Evolutionary conservation across 2,329 filamentous ascomycete genomes (phyloP), one percentile per base, ranked within the genome.

Genomic region (Aspergillus texensis): DNA sequence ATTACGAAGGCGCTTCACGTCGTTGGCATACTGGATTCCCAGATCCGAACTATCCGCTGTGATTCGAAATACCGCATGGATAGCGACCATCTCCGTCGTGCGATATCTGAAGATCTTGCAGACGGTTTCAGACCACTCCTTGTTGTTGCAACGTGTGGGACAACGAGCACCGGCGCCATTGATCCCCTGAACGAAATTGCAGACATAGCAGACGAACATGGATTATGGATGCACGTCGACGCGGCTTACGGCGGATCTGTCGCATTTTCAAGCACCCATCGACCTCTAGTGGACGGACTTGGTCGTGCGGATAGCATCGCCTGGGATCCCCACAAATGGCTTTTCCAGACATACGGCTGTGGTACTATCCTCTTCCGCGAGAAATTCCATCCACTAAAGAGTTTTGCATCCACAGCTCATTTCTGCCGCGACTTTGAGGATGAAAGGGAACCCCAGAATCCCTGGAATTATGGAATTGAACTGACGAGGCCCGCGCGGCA

Each of bases 291-390:
- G 3, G 21, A 62, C 28, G 71, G 66, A 24, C 12, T 73, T 2
- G 65, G 53, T 2, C 55, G 52, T 10, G 70, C 61, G 9, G 66
- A 73, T 52, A 72, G 69, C 53, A 62, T 74, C 24, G 58, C 70
- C 8, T 72, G 70, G 70, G 69, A 72, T 50, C 67, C 65, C 1
- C 69, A 72, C 57, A 72, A 72, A 50, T 72, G 70, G 70, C 57
- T 72, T 0, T 70, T 72, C 21, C 69, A 71, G 48, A 71, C 67
- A 1, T 66, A 69, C 55, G 70, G 69, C 2, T 72, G 71, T 53
- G 69, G 72, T 4, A 63, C 69, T 21, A 59, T 70, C 12, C 46
- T 74, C 1, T 59, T 68, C 10, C 63, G 65, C 2, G 60, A 72
- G n/a, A 63, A 54, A 8, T 5, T 21, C 8, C 53, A 57, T 4